phyloP scores from a whole-genome alignment of 495 filamentous ascomycete genomes.

The Hypoxylon rickii region DNA sequence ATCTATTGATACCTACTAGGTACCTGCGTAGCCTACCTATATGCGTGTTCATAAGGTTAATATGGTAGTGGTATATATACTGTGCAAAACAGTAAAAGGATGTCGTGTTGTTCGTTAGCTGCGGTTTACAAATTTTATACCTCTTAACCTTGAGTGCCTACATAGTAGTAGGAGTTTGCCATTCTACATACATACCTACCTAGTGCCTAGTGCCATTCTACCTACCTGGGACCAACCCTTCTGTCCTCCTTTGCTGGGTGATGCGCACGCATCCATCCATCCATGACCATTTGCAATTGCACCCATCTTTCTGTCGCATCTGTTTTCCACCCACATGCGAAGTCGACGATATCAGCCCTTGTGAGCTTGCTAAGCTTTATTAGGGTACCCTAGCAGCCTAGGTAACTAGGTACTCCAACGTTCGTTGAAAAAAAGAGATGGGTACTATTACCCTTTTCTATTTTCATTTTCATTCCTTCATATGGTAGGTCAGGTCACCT shows the following conservation, averaged over 20 bases:
- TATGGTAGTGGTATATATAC: too few species aligned
- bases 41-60: conserved; percentile 3
- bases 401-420: conserved; percentile 17
- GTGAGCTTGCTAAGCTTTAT: conserved; percentile 24
- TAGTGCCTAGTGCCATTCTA: too few species aligned
- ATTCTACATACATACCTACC: neutral
- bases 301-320: too few species aligned
- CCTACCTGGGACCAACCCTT: neutral
- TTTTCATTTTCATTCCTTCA: conserved; percentile 24
- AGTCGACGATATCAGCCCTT: conserved; percentile 23
- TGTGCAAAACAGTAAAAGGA: too few species aligned
- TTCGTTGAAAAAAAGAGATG: conserved; percentile 20
- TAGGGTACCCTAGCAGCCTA: conserved; percentile 24
- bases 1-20: too few species aligned
- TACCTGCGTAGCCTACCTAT: too few species aligned
- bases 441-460: too few species aligned
- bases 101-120: too few species aligned
- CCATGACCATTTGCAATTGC: too few species aligned
- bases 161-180: too few species aligned
- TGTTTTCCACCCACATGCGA: neutral
- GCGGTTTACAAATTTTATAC: too few species aligned
- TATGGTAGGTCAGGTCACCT: conserved; percentile 23
- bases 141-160: too few species aligned
- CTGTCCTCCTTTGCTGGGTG: conserved; percentile 5
- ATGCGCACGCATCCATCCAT: conserved; percentile 13